A percentile compares a stretch with the other conserved stretches of the same genome.
These are phyloP conservation scores for Cornus kousa DNA, from an alignment of 148 eudicot species.

Conservation along the genomic window DNA sequence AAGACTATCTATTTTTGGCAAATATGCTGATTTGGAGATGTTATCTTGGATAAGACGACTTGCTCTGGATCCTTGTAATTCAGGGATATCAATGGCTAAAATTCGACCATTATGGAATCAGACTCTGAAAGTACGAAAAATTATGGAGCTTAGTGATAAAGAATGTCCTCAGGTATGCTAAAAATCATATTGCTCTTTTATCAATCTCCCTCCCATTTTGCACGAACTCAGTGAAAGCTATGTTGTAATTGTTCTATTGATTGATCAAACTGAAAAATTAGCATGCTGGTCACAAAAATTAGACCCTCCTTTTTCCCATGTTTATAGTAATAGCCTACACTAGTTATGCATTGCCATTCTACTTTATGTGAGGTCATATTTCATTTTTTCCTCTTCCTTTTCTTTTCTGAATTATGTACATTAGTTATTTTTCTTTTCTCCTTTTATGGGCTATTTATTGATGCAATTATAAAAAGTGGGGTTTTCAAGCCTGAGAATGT, in stretches of 20 bases:
- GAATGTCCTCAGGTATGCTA: conserved; percentile 32
- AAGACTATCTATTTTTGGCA: conserved; percentile 19
- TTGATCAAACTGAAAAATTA: background rate
- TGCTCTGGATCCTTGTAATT: conserved; percentile 19
- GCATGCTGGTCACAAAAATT: background rate
- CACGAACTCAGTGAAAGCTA: background rate
- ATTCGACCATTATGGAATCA: conserved; percentile 25
- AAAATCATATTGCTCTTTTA: background rate
- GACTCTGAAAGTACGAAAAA: conserved; percentile 22
- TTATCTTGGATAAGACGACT: conserved; percentile 19
- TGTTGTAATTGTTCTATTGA: background rate
- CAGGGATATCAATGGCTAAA: background rate
- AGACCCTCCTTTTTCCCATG: background rate
- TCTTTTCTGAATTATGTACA: background rate
- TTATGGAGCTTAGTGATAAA: conserved; percentile 24
- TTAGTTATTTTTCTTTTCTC: background rate
- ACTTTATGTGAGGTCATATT: background rate
- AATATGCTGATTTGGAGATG: conserved; percentile 18
- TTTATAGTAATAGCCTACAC: background rate
- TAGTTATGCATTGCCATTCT: background rate
- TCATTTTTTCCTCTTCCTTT: background rate
- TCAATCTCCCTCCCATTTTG: background rate
- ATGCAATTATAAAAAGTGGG: background rate
- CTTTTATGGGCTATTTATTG: background rate
- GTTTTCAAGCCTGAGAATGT: too few relatives aligned